phyloP scores from a whole-genome alignment of 2,329 filamentous ascomycete genomes.

The Pseudofabraea citricarpa region DNA sequence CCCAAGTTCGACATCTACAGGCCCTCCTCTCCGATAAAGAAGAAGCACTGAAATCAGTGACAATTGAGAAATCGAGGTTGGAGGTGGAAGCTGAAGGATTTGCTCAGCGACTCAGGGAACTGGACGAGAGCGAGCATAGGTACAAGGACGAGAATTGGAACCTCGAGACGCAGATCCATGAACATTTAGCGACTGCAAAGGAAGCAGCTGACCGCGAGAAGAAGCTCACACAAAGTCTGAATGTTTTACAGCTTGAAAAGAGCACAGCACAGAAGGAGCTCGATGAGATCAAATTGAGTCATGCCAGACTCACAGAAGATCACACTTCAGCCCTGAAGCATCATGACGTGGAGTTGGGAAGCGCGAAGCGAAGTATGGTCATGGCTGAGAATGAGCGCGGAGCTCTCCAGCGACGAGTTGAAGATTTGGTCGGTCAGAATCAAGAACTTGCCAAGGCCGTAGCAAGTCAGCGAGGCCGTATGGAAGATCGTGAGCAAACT shows the following conservation, averaged over 20 bases:
- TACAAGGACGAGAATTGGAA: slow-evolving; percentile 99
- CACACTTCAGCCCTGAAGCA: slow-evolving; percentile 72
- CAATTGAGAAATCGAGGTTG: slow-evolving; percentile 70
- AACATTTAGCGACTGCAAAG: slow-evolving; percentile 67
- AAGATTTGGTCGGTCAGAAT: slow-evolving; percentile 84
- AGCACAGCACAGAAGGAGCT: slow-evolving; percentile 75
- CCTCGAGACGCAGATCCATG: slow-evolving; percentile 86
- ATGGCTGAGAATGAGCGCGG: slow-evolving; percentile 74
- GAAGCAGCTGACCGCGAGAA: slow-evolving; percentile 80
- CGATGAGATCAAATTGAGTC: slow-evolving; percentile 78
- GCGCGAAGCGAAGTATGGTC: slow-evolving; percentile 73
- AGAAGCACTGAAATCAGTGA: slow-evolving; percentile 71
- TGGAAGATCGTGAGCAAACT: slow-evolving; percentile 59
- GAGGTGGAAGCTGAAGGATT: slow-evolving; percentile 79
- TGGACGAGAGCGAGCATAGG: slow-evolving; percentile 91
- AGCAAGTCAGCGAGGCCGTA: slow-evolving; percentile 64
- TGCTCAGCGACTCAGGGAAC: slow-evolving; percentile 70
- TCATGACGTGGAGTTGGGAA: slow-evolving; percentile 83
- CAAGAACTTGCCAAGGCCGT: slow-evolving; percentile 84
- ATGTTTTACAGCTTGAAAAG: slow-evolving; percentile 68
- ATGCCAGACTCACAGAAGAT: slow-evolving; percentile 78
- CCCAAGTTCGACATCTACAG: slow-evolving; percentile 91
- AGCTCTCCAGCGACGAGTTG: slow-evolving; percentile 77
- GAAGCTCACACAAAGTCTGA: slow-evolving; percentile 70
- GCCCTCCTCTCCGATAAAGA: slow-evolving; percentile 81